A percentile compares a stretch with the other conserved stretches of the same genome.
These are phyloP conservation scores for Dryas drummondii DNA, from an alignment of 306 rosid species.

Conservation along the genomic window DNA sequence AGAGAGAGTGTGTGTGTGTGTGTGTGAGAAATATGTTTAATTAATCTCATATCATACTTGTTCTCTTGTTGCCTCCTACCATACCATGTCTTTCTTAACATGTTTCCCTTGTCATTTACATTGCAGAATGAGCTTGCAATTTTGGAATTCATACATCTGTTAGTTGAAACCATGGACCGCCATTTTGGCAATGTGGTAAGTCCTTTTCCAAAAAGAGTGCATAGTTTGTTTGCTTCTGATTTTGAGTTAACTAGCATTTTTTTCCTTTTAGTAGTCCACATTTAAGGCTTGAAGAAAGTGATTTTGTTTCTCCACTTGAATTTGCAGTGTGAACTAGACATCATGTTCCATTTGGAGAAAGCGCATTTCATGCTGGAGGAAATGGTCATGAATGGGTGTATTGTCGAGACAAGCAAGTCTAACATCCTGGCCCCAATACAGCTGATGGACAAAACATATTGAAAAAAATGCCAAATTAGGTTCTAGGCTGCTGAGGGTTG, in stretches of 20 bases:
- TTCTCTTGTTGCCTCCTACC: neutral
- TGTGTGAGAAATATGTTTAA: too few species aligned
- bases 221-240: neutral
- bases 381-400: conserved; percentile 95
- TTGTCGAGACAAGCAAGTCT: conserved; percentile 82
- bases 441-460: conserved; percentile 81
- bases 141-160: conserved; percentile 88
- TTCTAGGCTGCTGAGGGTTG: neutral
- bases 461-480: conserved; percentile 16
- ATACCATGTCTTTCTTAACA: neutral
- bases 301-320: conserved; percentile 5
- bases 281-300: neutral
- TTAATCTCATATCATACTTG: neutral
- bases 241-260: conserved; percentile 12
- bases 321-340: conserved; percentile 94
- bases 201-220: conserved; percentile 9
- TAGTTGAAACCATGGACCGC: conserved; percentile 97
- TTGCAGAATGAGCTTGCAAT: conserved; percentile 92
- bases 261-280: neutral
- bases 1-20: too few species aligned
- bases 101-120: conserved; percentile 3
- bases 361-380: conserved; percentile 98
- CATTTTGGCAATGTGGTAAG: conserved; percentile 95
- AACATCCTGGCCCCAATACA: conserved; percentile 86
- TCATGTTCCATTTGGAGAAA: conserved; percentile 96